These are phyloP conservation scores for Penicillium goetzii DNA, from an alignment of 495 filamentous ascomycete species.

Conservation along the genomic window DNA sequence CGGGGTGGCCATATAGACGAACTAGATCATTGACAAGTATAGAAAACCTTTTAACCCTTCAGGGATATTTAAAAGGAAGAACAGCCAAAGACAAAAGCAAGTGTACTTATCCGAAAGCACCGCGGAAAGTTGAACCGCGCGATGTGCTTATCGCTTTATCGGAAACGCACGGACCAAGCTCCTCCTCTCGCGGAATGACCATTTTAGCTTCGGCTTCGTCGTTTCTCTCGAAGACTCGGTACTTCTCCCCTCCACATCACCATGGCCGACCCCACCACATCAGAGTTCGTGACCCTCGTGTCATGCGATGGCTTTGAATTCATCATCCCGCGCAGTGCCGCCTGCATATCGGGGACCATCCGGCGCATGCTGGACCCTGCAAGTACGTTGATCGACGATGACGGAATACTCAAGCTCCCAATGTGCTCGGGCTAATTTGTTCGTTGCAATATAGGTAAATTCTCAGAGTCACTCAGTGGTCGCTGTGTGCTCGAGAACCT, in stretches of 20 bases:
- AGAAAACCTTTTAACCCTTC: not conserved
- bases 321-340: conserved; percentile 75
- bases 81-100: no score
- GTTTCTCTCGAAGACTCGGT: not conserved
- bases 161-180: conserved; percentile 35
- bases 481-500: conserved; percentile 72
- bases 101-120: not conserved
- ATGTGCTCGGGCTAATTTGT: not conserved
- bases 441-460: conserved; percentile 57
- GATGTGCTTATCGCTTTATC: conserved; percentile 20
- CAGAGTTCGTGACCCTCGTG: conserved; percentile 78
- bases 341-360: conserved; percentile 75
- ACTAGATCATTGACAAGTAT: not conserved
- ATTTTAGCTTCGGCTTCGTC: conserved; percentile 4
- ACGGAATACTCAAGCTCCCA: not conserved
- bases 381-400: conserved; percentile 52
- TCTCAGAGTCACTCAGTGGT: conserved; percentile 68
- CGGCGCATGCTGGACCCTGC: conserved; percentile 81
- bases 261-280: conserved; percentile 27
- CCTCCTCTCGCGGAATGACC: conserved; percentile 11
- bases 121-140: not conserved
- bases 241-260: not conserved
- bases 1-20: not conserved
- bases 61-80: not conserved
- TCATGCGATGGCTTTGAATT: conserved; percentile 90